A percentile compares a stretch with the other conserved stretches of the same genome.
These are phyloP conservation scores for Bifiguratus adelaidae DNA, from an alignment of 192 early-diverging fungal species.

Conservation along the genomic window DNA sequence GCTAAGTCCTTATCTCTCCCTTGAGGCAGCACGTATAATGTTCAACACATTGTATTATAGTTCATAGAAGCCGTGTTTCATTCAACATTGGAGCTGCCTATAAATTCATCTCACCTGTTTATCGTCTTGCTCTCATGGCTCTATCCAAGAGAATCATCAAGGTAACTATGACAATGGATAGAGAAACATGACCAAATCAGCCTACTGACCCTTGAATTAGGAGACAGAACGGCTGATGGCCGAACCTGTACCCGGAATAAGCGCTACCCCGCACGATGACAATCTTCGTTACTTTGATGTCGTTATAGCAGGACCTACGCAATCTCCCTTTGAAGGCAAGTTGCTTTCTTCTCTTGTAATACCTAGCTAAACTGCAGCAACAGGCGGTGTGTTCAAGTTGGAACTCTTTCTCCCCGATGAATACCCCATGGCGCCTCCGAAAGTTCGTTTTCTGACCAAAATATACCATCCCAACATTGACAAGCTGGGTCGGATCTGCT, in stretches of 20 bases:
- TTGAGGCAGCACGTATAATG: too few relatives aligned
- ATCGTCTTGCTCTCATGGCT: too few relatives aligned
- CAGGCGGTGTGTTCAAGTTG: constrained; percentile 87
- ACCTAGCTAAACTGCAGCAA: constrained; percentile 2
- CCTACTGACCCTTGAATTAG: constrained; percentile 23
- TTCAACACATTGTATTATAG: too few relatives aligned
- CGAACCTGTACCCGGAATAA: constrained; percentile 93
- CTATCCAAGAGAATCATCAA: constrained; percentile 43
- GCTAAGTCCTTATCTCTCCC: too few relatives aligned
- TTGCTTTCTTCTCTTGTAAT: neutral
- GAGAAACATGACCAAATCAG: neutral
- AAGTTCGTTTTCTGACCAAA: constrained; percentile 95
- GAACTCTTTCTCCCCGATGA: constrained; percentile 96
- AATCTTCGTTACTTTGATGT: constrained; percentile 98
- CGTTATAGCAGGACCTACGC: constrained; percentile 76
- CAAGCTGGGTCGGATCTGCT: constrained; percentile 93
- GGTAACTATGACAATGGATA: constrained; percentile 10
- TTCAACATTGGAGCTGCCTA: too few relatives aligned
- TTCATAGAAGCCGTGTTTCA: too few relatives aligned
- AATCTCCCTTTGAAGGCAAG: constrained; percentile 93
- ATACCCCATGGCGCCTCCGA: constrained; percentile 97
- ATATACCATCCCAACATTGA: constrained; percentile 99
- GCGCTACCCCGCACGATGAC: constrained; percentile 78
- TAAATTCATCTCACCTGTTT: too few relatives aligned
- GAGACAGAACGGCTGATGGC: constrained; percentile 91